A percentile compares a stretch with the other conserved stretches of the same genome.
phyloP scores from a whole-genome alignment of 768 basidiomycete species.

The Psilocybe azurescens region DNA sequence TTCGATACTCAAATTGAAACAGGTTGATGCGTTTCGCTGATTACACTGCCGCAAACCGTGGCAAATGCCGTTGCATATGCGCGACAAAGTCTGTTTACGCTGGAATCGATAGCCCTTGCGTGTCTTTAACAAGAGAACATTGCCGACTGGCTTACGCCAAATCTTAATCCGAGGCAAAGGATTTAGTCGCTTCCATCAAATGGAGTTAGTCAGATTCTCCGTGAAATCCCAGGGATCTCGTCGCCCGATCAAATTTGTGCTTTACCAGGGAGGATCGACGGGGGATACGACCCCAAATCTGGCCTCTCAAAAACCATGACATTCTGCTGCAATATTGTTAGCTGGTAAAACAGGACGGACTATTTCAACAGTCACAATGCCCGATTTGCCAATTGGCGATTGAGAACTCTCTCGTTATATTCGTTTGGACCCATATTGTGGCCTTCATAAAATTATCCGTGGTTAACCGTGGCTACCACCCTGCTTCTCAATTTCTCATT shows the following conservation, averaged over 20 bases:
- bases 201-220: constrained; percentile 2
- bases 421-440: constrained; percentile 17
- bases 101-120: neutral
- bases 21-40: neutral
- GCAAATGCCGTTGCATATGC: neutral
- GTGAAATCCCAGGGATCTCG: constrained; percentile 13
- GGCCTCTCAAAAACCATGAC: constrained; percentile 14
- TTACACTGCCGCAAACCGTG: neutral
- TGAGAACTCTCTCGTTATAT: constrained; percentile 10
- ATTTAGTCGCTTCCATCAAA: neutral
- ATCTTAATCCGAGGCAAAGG: neutral
- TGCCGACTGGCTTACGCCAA: neutral
- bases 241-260: constrained; percentile 10
- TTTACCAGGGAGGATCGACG: constrained; percentile 10
- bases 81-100: neutral
- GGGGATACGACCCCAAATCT: constrained; percentile 16
- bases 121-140: neutral
- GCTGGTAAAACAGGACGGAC: constrained; percentile 8
- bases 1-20: neutral
- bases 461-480: neutral
- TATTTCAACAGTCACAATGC: constrained; percentile 7
- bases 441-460: constrained; percentile 24
- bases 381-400: constrained; percentile 17
- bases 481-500: constrained; percentile 4
- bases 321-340: constrained; percentile 8